Evolutionary conservation across 768 basidiomycete genomes (phyloP).

Genomic region (Pleurotus salmoneostramineus): DNA sequence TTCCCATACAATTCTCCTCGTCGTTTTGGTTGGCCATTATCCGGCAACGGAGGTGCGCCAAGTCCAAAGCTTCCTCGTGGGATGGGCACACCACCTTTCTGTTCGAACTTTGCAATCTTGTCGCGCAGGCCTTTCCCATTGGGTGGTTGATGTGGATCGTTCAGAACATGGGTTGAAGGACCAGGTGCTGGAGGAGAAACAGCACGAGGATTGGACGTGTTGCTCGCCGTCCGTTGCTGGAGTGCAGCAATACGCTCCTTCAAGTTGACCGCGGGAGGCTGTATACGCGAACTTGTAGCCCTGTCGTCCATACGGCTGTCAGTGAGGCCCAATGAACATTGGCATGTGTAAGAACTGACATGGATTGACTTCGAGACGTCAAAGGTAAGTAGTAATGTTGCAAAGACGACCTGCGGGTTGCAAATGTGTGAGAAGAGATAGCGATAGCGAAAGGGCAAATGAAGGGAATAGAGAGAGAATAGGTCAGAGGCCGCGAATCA

Average conservation of each 20-base stretch:
- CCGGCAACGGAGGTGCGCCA: slow-evolving; percentile 54
- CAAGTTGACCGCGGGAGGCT: slow-evolving; percentile 48
- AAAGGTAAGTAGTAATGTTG: background rate
- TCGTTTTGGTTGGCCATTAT: slow-evolving; percentile 42
- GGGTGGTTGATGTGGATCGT: slow-evolving; percentile 16
- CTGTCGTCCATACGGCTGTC: background rate
- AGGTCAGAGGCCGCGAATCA: slow-evolving; percentile 7
- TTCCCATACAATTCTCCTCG: slow-evolving; percentile 75
- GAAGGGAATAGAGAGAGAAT: slow-evolving; percentile 2
- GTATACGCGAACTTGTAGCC: slow-evolving; percentile 23
- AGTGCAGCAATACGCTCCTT: slow-evolving; percentile 83
- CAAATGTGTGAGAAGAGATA: background rate
- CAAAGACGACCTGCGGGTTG: slow-evolving; percentile 6
- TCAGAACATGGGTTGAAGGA: background rate
- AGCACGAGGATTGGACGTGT: slow-evolving; percentile 14
- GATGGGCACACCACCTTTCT: slow-evolving; percentile 69
- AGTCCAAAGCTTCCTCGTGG: slow-evolving; percentile 75
- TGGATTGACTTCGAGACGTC: background rate
- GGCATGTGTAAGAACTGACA: background rate
- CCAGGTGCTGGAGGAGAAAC: slow-evolving; percentile 14
- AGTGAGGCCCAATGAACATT: background rate
- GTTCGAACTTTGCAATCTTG: slow-evolving; percentile 80
- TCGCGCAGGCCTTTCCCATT: slow-evolving; percentile 38
- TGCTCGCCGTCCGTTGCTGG: slow-evolving; percentile 49
- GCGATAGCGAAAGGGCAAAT: background rate